phyloP scores from a whole-genome alignment of 1,284 basidiomycete genomes.

The Rhodotorula sp. region DNA sequence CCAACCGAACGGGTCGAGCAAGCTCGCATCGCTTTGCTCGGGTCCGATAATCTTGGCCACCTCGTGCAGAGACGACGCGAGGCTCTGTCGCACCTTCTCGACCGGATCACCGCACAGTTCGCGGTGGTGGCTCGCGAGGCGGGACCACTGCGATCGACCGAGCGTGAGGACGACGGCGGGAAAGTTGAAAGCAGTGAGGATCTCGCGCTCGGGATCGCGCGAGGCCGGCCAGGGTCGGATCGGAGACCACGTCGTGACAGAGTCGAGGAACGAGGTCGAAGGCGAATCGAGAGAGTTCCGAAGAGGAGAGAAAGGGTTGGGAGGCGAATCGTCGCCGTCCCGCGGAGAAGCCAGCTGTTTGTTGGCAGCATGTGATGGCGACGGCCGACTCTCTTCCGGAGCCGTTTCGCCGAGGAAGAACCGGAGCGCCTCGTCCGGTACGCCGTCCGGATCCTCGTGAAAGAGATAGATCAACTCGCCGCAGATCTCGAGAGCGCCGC shows the following conservation, averaged over 20 bases:
- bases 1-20: slow-evolving; percentile 72
- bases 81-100: slow-evolving; percentile 64
- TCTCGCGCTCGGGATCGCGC: slow-evolving; percentile 41
- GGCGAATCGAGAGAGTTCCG: slow-evolving; percentile 31
- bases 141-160: slow-evolving; percentile 72
- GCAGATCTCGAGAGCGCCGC: slow-evolving; percentile 80
- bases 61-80: slow-evolving; percentile 86
- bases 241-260: slow-evolving; percentile 10
- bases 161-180: slow-evolving; percentile 87
- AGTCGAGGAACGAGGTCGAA: slow-evolving; percentile 18
- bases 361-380: background rate
- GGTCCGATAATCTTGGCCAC: slow-evolving; percentile 80
- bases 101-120: slow-evolving; percentile 56
- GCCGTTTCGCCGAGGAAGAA: slow-evolving; percentile 63
- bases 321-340: slow-evolving; percentile 7
- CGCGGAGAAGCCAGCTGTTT: background rate
- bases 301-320: slow-evolving; percentile 11
- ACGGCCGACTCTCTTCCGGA: background rate
- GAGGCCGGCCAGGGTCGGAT: slow-evolving; percentile 10
- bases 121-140: slow-evolving; percentile 69
- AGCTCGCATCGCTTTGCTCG: slow-evolving; percentile 65
- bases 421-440: slow-evolving; percentile 71
- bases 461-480: slow-evolving; percentile 92
- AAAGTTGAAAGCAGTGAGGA: slow-evolving; percentile 91
- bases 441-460: slow-evolving; percentile 57